Conservation (phyloP, 345 rosid genomes). For the Pistacia atlantica region DNA sequence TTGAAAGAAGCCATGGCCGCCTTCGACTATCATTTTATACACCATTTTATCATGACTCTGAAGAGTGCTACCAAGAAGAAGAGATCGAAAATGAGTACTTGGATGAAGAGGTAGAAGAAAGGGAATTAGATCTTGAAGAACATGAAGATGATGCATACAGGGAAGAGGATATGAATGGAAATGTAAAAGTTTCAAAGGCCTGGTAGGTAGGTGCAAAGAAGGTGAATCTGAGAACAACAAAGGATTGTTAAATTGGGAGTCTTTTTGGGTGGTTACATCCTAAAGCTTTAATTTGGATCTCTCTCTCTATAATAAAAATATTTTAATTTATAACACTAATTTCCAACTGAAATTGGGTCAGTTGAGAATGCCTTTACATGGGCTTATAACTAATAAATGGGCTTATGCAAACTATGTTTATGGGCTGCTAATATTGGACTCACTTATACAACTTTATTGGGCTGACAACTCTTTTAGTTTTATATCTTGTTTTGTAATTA, state of each 20-base stretch:
- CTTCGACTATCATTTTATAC: conserved; percentile 51
- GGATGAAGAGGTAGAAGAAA: conserved; percentile 17
- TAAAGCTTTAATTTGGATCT: conserved; percentile 36
- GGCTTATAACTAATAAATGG: too few species aligned
- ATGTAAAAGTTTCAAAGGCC: conserved; percentile 35
- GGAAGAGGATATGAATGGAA: conserved; percentile 23
- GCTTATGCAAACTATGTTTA: too few species aligned
- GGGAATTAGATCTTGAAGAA: conserved; percentile 17
- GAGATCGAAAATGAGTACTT: conserved; percentile 16
- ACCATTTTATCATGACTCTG: conserved; percentile 8
- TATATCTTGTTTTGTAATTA: too few species aligned
- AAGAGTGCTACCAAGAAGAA: background rate
- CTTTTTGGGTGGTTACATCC: conserved; percentile 63
- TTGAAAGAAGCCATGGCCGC: conserved; percentile 81
- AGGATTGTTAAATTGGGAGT: conserved; percentile 58
- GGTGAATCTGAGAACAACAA: conserved; percentile 35
- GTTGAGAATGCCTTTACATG: too few species aligned
- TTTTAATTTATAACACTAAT: background rate
- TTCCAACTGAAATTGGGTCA: too few species aligned
- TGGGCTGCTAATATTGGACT: too few species aligned
- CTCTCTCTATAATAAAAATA: conserved; percentile 8
- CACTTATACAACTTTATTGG: too few species aligned
- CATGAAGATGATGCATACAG: conserved; percentile 16
- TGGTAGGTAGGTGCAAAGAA: conserved; percentile 45
- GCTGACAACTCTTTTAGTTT: too few species aligned